Conservation (phyloP, 2,329 filamentous ascomycete genomes). For the Septoria petroselini region DNA sequence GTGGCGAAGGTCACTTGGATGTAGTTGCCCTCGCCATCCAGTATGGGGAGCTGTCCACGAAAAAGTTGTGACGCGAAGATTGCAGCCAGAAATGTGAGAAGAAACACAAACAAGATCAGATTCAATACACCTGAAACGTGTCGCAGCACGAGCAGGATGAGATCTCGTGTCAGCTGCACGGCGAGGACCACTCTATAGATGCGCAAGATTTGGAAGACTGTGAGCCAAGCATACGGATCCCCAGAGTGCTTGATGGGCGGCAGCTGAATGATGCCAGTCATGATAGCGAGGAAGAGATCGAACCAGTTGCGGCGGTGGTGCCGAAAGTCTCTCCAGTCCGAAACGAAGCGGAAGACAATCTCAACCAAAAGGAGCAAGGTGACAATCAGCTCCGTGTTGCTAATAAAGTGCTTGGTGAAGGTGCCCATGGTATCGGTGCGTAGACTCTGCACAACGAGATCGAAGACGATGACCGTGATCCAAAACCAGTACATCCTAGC, state of each 20-base stretch:
- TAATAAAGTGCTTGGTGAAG: constrained; percentile 61
- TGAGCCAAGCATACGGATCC: constrained; percentile 78
- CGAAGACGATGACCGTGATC: constrained; percentile 75
- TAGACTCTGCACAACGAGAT: constrained; percentile 73
- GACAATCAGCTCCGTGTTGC: constrained; percentile 68
- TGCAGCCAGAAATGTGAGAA: constrained; percentile 88
- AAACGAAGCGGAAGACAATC: constrained; percentile 72
- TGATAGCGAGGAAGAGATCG: constrained; percentile 74
- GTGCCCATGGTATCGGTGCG: constrained; percentile 73
- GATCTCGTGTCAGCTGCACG: constrained; percentile 77
- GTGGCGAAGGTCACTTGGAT: constrained; percentile 77
- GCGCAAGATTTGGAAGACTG: constrained; percentile 87
- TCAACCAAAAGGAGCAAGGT: constrained; percentile 78
- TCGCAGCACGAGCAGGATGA: constrained; percentile 82
- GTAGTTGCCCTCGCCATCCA: constrained; percentile 59
- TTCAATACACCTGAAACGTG: constrained; percentile 92
- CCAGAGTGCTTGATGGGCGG: constrained; percentile 72
- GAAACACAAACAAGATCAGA: constrained; percentile 90
- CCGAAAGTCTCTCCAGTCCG: constrained; percentile 80
- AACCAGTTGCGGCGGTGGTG: constrained; percentile 70
- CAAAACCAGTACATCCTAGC: constrained; percentile 72
- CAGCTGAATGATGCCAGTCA: constrained; percentile 81
- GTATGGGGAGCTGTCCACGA: constrained; percentile 70
- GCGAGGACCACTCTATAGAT: constrained; percentile 89
- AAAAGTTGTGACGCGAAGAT: constrained; percentile 94